phyloP scores from a whole-genome alignment of 2,329 filamentous ascomycete species.

The Fusarium sp. region DNA sequence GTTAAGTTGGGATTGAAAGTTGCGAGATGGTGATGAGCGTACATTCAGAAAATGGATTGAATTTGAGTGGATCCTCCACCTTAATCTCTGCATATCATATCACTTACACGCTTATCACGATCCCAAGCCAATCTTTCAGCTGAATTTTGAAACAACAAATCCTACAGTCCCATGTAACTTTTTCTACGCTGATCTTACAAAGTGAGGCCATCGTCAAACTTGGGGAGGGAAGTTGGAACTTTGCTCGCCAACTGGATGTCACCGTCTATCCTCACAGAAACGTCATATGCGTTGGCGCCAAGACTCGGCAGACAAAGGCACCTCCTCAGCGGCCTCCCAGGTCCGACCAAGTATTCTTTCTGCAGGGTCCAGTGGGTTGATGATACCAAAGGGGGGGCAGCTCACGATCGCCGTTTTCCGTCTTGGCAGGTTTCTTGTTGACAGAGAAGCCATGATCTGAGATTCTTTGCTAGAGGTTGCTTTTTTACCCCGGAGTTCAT shows the following conservation, averaged over 20 bases:
- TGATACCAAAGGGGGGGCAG: slow-evolving; percentile 14
- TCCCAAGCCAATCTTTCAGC: slow-evolving; percentile 8
- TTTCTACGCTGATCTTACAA: slow-evolving; percentile 21
- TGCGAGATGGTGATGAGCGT: slow-evolving; percentile 34
- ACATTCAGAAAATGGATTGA: slow-evolving; percentile 28
- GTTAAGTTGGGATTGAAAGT: slow-evolving; percentile 35
- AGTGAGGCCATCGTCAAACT: slow-evolving; percentile 31
- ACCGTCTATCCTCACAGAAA: slow-evolving; percentile 15
- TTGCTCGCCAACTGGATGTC: slow-evolving; percentile 5
- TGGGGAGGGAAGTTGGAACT: not conserved
- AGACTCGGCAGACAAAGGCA: slow-evolving; percentile 16
- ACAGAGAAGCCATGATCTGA: not conserved
- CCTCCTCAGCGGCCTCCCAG: slow-evolving; percentile 33
- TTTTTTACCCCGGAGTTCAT: not conserved
- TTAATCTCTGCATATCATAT: slow-evolving; percentile 6
- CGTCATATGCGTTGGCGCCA: slow-evolving; percentile 37
- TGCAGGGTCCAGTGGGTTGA: slow-evolving; percentile 30
- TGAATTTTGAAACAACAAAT: not conserved
- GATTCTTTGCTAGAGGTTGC: not conserved
- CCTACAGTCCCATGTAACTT: not conserved
- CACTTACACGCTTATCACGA: slow-evolving; percentile 32
- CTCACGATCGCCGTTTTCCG: slow-evolving; percentile 31
- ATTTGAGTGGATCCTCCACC: slow-evolving; percentile 16
- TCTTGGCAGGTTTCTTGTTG: slow-evolving; percentile 21
- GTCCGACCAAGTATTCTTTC: slow-evolving; percentile 11